phyloP scores from a whole-genome alignment of 176 grass and related monocot species.

The Carex parvula region DNA sequence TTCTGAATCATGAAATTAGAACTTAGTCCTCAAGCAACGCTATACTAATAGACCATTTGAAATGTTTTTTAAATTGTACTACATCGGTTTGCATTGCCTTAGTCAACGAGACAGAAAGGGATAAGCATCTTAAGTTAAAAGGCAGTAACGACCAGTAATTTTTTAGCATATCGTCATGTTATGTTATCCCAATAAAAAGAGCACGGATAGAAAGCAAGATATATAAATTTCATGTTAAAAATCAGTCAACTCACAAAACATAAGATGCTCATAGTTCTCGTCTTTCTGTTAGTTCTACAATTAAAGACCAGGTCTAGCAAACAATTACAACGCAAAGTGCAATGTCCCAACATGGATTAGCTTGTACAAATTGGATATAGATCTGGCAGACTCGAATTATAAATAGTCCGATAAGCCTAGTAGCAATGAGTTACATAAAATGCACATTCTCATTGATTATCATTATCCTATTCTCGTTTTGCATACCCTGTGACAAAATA shows the following conservation, averaged over 20 bases:
- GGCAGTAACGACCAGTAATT: background rate
- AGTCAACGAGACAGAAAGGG: background rate
- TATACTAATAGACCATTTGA: background rate
- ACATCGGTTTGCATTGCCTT: background rate
- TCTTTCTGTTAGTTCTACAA: background rate
- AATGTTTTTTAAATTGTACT: background rate
- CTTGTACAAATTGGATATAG: background rate
- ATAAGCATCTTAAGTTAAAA: background rate
- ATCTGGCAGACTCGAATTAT: background rate
- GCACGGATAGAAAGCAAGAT: background rate
- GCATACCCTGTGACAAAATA: conserved; percentile 70
- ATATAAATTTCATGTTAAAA: background rate
- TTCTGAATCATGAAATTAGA: background rate
- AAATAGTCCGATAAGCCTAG: background rate
- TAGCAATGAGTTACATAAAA: conserved; percentile 49
- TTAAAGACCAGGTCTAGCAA: background rate
- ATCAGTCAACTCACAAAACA: background rate
- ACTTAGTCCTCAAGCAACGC: background rate
- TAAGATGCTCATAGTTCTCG: background rate
- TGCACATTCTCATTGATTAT: conserved; percentile 73
- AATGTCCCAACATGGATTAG: background rate
- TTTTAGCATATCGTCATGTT: background rate
- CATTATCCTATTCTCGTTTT: conserved; percentile 90
- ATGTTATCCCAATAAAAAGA: background rate
- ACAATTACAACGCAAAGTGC: background rate